Base-by-base conservation (phyloP, 116 monocot genomes). In the Iris pallida region DNA sequence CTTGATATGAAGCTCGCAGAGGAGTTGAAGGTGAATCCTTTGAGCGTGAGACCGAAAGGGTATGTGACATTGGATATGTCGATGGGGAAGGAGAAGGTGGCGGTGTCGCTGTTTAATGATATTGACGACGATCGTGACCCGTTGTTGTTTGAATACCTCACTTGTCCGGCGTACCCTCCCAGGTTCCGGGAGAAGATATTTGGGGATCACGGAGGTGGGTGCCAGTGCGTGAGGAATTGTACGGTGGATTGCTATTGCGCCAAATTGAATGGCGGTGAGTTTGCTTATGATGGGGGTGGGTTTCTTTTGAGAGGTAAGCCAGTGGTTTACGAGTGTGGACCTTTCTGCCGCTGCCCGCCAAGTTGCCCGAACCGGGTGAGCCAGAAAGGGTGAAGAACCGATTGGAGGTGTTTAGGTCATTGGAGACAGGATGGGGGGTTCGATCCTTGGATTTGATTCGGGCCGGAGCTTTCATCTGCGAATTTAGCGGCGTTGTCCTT, bases 71-170 rank as follows among this genome's bases (percentile, higher is more conserved):
- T 75, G 8, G 99, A 99, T 53, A 85, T 99, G 10, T 88, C 93
- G 4, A 68, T 63, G 65, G 88, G 86, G 20, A 83, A 57, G 71
- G 99, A 99, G 68, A 84, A 70, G 3, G 55, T 84, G 7, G 79
- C 91, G 0, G 77, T 99, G 44, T 67, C 71, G 0, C 20, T 99
- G 41, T 99, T 85, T 49, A 99, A 99, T 65, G 84, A 90, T 44
- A 83, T 99, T 3, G 99, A 99, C 55, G 84, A 82, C 45, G 86
- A 88, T 43, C 70, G 55, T 17, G 88, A 88, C 53, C 99, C 99
- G 15, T 47, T 99, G 48, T 66, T 81, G 13, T 93, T 82, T 57
- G 85, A 99, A 51, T 99, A 99, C 46, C 68, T 86, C 3, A 58
- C 64, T 44, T 65, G 71, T 0, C 90, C 93, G 0, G 63, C 86